These are phyloP conservation scores for Paramecium pentaurelia DNA, from an alignment of 73 alveolate species.

Conservation along the genomic window DNA sequence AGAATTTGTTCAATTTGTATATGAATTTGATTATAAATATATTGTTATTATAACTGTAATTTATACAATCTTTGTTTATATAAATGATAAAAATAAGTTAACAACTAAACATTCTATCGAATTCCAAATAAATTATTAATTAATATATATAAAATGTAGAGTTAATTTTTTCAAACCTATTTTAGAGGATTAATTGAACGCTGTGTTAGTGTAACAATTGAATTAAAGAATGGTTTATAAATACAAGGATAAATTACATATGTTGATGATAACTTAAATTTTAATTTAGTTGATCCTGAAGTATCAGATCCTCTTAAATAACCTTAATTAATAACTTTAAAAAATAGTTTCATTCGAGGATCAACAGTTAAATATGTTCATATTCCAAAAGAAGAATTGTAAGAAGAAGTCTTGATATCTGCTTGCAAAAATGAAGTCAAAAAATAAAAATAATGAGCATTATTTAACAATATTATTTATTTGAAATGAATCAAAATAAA, in stretches of 20 bases:
- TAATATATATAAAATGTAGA: neutral
- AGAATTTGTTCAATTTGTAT: neutral
- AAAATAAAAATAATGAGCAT: slow-evolving; percentile 19
- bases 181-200: slow-evolving; percentile 50
- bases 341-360: slow-evolving; percentile 55
- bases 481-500: neutral
- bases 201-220: slow-evolving; percentile 42
- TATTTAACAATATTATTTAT: neutral
- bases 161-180: slow-evolving; percentile 38
- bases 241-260: slow-evolving; percentile 45
- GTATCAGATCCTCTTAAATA: neutral
- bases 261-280: slow-evolving; percentile 58
- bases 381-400: slow-evolving; percentile 40
- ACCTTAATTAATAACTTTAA: neutral
- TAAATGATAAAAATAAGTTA: neutral
- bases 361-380: slow-evolving; percentile 53
- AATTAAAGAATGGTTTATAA: slow-evolving; percentile 48
- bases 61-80: neutral
- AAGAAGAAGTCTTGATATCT: slow-evolving; percentile 38
- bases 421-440: slow-evolving; percentile 54
- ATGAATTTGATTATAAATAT: neutral
- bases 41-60: neutral
- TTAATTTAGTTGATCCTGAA: slow-evolving; percentile 38
- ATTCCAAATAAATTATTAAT: neutral
- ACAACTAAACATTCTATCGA: neutral